A percentile compares a stretch with the other conserved stretches of the same genome.
phyloP scores from a whole-genome alignment of 1,139 yeast species.

The Petasospora rhodanensis region DNA sequence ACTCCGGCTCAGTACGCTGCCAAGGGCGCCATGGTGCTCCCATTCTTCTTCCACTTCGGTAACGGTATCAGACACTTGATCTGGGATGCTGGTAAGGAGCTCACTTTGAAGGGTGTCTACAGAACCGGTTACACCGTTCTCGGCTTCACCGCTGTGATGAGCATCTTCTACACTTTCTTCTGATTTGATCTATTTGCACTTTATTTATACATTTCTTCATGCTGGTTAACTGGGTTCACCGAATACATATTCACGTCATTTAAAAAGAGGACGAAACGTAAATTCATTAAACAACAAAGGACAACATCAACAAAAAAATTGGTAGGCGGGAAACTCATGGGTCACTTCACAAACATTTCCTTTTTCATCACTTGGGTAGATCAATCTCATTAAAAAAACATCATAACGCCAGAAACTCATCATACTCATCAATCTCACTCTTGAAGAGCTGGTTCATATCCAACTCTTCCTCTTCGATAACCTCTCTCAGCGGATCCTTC shows the following conservation, averaged over 20 bases:
- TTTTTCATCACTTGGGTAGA: not conserved
- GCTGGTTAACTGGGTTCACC: too few relatives aligned
- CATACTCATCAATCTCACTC: slow-evolving; percentile 16
- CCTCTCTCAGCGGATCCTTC: slow-evolving; percentile 2
- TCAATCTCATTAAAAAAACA: too few relatives aligned
- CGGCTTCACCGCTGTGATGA: slow-evolving; percentile 63
- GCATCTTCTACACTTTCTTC: slow-evolving; percentile 49
- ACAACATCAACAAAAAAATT: too few relatives aligned
- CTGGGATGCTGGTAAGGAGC: slow-evolving; percentile 84
- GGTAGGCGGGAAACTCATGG: too few relatives aligned
- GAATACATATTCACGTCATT: slow-evolving; percentile 12
- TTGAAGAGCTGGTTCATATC: slow-evolving; percentile 8
- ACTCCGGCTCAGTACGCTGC: slow-evolving; percentile 52
- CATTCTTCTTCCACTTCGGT: slow-evolving; percentile 80
- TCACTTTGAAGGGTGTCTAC: slow-evolving; percentile 82
- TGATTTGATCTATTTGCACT: slow-evolving; percentile 3
- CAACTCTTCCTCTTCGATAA: slow-evolving; percentile 5
- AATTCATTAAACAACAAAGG: too few relatives aligned
- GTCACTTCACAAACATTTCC: too few relatives aligned
- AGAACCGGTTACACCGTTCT: slow-evolving; percentile 85
- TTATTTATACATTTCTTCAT: slow-evolving; percentile 6
- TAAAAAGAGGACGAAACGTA: too few relatives aligned
- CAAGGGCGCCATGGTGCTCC: slow-evolving; percentile 71
- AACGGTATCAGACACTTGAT: slow-evolving; percentile 90
- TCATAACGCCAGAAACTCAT: slow-evolving; percentile 3